phyloP scores from a whole-genome alignment of 768 basidiomycete species.

The Boletus reticuloceps region DNA sequence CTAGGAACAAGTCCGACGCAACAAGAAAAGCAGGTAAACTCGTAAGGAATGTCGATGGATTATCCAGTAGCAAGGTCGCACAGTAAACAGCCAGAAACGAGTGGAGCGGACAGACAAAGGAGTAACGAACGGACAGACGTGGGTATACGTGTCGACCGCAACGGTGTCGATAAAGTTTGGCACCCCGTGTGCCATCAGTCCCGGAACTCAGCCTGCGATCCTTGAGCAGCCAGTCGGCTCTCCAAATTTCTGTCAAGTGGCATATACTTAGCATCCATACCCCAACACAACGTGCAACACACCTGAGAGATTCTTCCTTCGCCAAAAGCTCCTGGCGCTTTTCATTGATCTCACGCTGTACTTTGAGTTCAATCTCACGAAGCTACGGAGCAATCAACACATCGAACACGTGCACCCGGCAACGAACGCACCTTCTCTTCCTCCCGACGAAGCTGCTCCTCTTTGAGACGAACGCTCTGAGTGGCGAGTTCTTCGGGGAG shows the following conservation, averaged over 20 bases:
- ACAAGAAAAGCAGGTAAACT: constrained; percentile 31
- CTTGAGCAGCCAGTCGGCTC: constrained; percentile 87
- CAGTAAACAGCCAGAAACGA: constrained; percentile 34
- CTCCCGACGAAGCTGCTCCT: constrained; percentile 95
- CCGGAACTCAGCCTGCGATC: constrained; percentile 76
- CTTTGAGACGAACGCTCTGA: constrained; percentile 96
- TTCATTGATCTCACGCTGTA: constrained; percentile 97
- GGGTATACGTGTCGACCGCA: constrained; percentile 34
- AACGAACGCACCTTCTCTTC: constrained; percentile 76
- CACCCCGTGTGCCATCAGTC: constrained; percentile 42
- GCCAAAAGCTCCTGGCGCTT: constrained; percentile 95
- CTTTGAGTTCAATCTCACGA: constrained; percentile 96
- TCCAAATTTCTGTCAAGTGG: constrained; percentile 67
- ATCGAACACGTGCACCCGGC: neutral
- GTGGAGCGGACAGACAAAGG: constrained; percentile 34
- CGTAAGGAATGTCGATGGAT: constrained; percentile 37
- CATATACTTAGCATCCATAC: neutral
- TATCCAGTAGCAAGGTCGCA: constrained; percentile 36
- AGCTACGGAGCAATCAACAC: constrained; percentile 46
- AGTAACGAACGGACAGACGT: constrained; percentile 33
- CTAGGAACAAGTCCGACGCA: constrained; percentile 17
- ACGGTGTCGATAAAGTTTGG: constrained; percentile 20
- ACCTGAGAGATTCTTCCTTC: constrained; percentile 93
- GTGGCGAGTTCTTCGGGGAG: constrained; percentile 95
- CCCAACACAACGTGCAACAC: constrained; percentile 17